phyloP scores from a whole-genome alignment of 2,329 filamentous ascomycete genomes.

The Triangularia verruculosa region DNA sequence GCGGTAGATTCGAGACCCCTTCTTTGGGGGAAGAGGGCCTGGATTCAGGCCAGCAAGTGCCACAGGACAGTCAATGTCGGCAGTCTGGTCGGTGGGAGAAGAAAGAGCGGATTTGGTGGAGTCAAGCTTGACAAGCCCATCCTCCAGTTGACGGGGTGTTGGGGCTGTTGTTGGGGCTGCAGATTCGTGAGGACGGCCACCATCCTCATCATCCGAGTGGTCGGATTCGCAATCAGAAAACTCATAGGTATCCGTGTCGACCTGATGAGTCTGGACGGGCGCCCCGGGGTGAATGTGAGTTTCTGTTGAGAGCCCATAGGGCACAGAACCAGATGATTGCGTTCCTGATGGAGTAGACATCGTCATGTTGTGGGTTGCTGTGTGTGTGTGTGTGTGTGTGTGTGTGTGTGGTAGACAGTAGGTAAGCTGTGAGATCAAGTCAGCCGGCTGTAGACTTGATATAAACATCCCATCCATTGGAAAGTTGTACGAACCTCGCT shows the following conservation, averaged over 20 bases:
- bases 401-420: not conserved
- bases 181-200: not conserved
- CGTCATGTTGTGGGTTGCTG: not conserved
- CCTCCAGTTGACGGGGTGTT: conserved; percentile 15
- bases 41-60: conserved; percentile 11
- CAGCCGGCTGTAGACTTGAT: too few species aligned
- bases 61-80: not conserved
- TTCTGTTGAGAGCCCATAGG: not conserved
- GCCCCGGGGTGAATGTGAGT: not conserved
- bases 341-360: not conserved
- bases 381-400: too few species aligned
- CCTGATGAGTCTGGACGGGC: not conserved
- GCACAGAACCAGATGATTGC: not conserved
- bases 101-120: not conserved
- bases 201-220: conserved; percentile 3
- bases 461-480: not conserved
- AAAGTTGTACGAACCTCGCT: not conserved
- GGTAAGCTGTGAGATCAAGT: too few species aligned
- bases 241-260: conserved; percentile 3
- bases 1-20: conserved; percentile 26
- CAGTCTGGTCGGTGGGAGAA: conserved; percentile 3
- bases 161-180: conserved; percentile 5
- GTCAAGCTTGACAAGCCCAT: conserved; percentile 14
- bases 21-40: conserved; percentile 25
- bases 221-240: conserved; percentile 24